Percentiles rank a stretch among this genome's conserved stretches.
phyloP scores from a whole-genome alignment of 768 basidiomycete genomes.

The Lyophyllum atratum region DNA sequence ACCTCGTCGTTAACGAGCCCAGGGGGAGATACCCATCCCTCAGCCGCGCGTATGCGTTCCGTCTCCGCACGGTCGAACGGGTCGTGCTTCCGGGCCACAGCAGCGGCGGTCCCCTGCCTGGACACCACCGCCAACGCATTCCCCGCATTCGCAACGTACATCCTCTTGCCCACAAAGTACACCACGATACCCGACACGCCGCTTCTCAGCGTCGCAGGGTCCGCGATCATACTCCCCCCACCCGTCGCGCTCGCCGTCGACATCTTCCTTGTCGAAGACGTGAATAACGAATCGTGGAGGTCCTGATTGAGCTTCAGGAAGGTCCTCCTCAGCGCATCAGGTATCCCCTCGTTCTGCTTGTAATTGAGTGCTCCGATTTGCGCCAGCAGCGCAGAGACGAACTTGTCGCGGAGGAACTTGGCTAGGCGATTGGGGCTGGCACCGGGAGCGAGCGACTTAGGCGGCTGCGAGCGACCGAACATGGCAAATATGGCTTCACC shows the following conservation, averaged over 20 bases:
- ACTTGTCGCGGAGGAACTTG: constrained; percentile 84
- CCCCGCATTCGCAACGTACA: constrained; percentile 91
- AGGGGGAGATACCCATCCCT: constrained; percentile 92
- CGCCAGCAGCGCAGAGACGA: constrained; percentile 58
- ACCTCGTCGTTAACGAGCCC: constrained; percentile 92
- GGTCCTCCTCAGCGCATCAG: constrained; percentile 81
- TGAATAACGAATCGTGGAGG: constrained; percentile 68
- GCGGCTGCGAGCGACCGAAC: constrained; percentile 78
- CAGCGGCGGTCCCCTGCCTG: constrained; percentile 67
- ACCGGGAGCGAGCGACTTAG: constrained; percentile 39
- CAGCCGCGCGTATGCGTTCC: constrained; percentile 83
- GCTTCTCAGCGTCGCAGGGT: constrained; percentile 56
- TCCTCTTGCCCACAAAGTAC: constrained; percentile 75
- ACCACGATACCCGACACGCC: constrained; percentile 88
- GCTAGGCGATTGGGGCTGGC: constrained; percentile 68
- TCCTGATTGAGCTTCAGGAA: constrained; percentile 87
- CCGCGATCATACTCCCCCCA: constrained; percentile 31
- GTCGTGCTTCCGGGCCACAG: constrained; percentile 81
- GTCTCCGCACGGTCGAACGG: constrained; percentile 89
- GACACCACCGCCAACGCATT: constrained; percentile 88
- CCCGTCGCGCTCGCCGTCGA: constrained; percentile 61
- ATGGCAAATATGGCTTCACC: constrained; percentile 94
- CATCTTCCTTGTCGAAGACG: constrained; percentile 65
- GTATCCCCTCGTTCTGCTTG: constrained; percentile 53
- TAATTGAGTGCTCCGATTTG: constrained; percentile 56